Conservation (phyloP, 306 rosid genomes). For the Cucumis cinereus region DNA sequence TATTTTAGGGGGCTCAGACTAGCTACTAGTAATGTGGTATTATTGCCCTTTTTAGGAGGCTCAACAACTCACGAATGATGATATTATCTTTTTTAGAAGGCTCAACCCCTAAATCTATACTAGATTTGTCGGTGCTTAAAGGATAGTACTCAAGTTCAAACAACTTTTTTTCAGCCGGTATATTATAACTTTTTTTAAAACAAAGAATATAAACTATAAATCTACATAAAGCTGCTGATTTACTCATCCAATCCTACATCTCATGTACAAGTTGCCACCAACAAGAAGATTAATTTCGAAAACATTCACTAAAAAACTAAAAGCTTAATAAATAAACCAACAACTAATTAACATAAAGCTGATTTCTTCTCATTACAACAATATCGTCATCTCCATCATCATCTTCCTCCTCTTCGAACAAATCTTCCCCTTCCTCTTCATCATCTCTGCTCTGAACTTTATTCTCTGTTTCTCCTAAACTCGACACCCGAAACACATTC, state of each 20-base stretch:
- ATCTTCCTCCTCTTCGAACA: neutral
- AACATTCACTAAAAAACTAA: neutral
- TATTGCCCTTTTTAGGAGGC: too few species aligned
- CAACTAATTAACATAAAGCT: neutral
- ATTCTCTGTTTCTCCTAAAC: constrained; percentile 6
- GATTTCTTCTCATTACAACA: constrained; percentile 3
- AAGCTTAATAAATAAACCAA: neutral
- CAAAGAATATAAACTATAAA: neutral
- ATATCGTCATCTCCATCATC: neutral
- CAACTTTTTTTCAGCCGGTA: neutral
- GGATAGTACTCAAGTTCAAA: too few species aligned
- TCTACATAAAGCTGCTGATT: neutral
- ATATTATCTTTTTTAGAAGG: too few species aligned
- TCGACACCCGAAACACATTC: constrained; percentile 39
- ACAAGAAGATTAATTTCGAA: neutral
- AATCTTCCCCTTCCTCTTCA: neutral
- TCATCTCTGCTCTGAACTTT: neutral
- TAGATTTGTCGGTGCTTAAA: too few species aligned
- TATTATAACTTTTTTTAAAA: too few species aligned
- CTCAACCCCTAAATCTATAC: too few species aligned
- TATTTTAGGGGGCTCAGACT: too few species aligned
- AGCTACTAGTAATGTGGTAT: too few species aligned
- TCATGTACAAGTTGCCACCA: neutral
- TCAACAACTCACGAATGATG: too few species aligned
- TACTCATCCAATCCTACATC: neutral